phyloP scores from a whole-genome alignment of 345 rosid genomes.

The Stellera chamaejasme region DNA sequence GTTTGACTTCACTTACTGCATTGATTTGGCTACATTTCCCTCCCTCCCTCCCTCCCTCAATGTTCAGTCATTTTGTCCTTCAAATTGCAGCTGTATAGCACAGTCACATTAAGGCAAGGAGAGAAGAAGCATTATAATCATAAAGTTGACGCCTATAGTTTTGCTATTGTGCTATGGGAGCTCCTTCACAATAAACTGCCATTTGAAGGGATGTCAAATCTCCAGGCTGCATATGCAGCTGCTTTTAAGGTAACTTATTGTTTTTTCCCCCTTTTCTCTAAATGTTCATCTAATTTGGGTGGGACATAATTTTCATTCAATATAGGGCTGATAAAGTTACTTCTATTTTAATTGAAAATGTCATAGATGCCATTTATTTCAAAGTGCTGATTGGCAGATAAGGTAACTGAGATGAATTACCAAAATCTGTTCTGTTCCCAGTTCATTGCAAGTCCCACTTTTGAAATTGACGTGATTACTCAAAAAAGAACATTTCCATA shows the following conservation, averaged over 20 bases:
- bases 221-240: slow-evolving; percentile 96
- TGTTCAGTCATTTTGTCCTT: slow-evolving; percentile 8
- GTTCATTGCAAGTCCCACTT: no score
- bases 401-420: no score
- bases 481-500: no score
- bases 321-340: neutral
- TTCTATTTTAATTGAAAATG: neutral
- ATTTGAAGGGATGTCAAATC: slow-evolving; percentile 98
- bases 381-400: no score
- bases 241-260: slow-evolving; percentile 70
- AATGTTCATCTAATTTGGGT: neutral
- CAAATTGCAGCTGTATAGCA: slow-evolving; percentile 73
- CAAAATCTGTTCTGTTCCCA: no score
- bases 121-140: slow-evolving; percentile 97
- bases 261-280: neutral
- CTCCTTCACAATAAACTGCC: slow-evolving; percentile 88
- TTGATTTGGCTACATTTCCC: neutral
- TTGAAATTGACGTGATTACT: no score
- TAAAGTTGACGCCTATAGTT: slow-evolving; percentile 94
- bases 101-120: slow-evolving; percentile 81
- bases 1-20: neutral
- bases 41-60: neutral
- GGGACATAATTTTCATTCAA: no score
- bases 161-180: slow-evolving; percentile 97
- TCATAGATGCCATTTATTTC: no score